phyloP scores from a whole-genome alignment of 805 yeast genomes.

The Ogataea degrootiae region DNA sequence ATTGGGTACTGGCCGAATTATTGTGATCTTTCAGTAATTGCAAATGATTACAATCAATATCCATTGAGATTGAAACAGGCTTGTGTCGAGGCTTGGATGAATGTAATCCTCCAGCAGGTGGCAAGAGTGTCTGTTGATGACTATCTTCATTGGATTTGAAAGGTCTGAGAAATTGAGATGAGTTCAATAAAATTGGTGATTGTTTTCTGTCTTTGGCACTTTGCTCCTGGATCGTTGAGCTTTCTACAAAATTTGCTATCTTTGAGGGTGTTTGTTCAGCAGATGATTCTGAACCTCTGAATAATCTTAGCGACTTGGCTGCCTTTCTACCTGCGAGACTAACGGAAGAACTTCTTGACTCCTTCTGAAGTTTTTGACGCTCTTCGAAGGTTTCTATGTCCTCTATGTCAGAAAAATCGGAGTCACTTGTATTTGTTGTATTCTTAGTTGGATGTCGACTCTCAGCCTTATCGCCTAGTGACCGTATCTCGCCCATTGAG shows the following conservation, averaged over 20 bases:
- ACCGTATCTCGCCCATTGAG: not conserved
- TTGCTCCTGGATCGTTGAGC: slow-evolving; percentile 1
- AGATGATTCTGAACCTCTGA: slow-evolving; percentile 33
- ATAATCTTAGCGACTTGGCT: slow-evolving; percentile 51
- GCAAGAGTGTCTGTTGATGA: not conserved
- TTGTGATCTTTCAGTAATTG: not conserved
- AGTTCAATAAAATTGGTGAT: not conserved
- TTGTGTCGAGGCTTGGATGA: slow-evolving; percentile 6
- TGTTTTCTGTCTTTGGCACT: not conserved
- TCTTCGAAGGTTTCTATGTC: not conserved
- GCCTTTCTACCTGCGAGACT: slow-evolving; percentile 50
- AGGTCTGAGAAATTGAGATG: not conserved
- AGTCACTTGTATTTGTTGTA: slow-evolving; percentile 1
- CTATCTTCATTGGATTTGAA: not conserved
- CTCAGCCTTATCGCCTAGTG: not conserved
- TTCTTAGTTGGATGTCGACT: not conserved
- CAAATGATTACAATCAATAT: slow-evolving; percentile 10
- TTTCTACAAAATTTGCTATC: not conserved
- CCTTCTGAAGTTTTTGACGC: slow-evolving; percentile 2
- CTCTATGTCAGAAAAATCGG: not conserved
- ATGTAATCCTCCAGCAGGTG: not conserved
- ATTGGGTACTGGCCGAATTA: not conserved
- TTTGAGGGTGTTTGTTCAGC: slow-evolving; percentile 7
- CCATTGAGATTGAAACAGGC: slow-evolving; percentile 11
- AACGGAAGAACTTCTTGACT: slow-evolving; percentile 2